These are phyloP conservation scores for Capronia americana DNA, from an alignment of 2,329 filamentous ascomycete genomes.

Conservation along the genomic window DNA sequence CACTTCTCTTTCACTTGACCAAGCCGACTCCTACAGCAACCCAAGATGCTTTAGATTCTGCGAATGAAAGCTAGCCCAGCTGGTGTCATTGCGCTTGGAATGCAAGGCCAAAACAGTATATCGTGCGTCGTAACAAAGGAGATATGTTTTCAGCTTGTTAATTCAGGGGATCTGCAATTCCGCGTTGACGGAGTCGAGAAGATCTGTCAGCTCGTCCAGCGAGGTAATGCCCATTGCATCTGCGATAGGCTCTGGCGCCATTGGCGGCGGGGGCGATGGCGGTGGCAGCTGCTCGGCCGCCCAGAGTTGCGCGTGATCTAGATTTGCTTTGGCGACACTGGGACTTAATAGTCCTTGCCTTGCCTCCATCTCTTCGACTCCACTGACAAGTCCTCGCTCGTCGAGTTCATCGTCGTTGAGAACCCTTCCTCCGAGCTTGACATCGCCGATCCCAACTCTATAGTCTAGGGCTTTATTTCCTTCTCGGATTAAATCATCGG, in stretches of 20 bases:
- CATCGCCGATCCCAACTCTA: slow-evolving; percentile 76
- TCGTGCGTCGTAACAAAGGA: slow-evolving; percentile 4
- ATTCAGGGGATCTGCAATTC: neutral
- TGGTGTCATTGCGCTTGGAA: neutral
- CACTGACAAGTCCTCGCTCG: slow-evolving; percentile 28
- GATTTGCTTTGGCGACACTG: slow-evolving; percentile 28
- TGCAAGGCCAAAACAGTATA: neutral
- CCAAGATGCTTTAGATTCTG: neutral
- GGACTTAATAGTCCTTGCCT: slow-evolving; percentile 38
- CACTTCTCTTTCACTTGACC: neutral
- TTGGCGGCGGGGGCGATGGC: neutral
- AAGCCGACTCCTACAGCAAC: neutral
- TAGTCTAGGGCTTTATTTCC: slow-evolving; percentile 87
- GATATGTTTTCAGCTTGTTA: neutral
- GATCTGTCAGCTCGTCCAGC: slow-evolving; percentile 18
- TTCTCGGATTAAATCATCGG: slow-evolving; percentile 87
- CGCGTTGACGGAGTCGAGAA: slow-evolving; percentile 18
- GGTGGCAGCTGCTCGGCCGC: neutral
- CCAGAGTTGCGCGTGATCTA: slow-evolving; percentile 32
- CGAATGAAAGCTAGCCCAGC: neutral
- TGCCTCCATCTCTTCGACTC: slow-evolving; percentile 20
- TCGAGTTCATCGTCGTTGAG: slow-evolving; percentile 70
- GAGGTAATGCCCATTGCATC: slow-evolving; percentile 15
- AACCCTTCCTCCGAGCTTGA: slow-evolving; percentile 81
- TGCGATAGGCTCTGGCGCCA: neutral